Base-by-base conservation (phyloP, 73 alveolate genomes). In the Paramecium bursaria region DNA sequence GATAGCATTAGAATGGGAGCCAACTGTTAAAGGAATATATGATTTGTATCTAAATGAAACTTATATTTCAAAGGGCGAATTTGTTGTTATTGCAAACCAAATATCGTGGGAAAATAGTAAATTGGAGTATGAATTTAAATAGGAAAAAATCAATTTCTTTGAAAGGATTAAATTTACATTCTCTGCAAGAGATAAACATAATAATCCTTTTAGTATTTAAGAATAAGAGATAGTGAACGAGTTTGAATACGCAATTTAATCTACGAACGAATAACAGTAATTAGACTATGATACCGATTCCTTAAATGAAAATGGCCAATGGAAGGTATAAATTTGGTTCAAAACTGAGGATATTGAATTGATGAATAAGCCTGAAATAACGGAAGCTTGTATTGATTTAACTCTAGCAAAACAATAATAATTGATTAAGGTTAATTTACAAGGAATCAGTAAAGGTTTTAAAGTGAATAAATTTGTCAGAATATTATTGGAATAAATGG, bases 11-110 rank as follows among this genome's bases (percentile, higher is more conserved):
- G 48, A 27, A 25, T 79, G 89, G 89, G 39, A 35, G 17, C 89
- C 89, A 54, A 13, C 42, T 13, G 33, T 79, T 9, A 79, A 79
- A 39, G 89, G 89, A 10, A 48, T 73, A 5, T 79, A 79, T 79
- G 39, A 50, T 53, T 15, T 79, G 39, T 79, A 54, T 10, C 35
- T 79, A 0, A 73, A 79, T 55, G 73, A 73, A 11, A 48, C 54
- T n/a, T 19, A 46, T 13, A 21, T 79, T 22, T 53, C 74, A 17
- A 73, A 55, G 25, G 89, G 76, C 19, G 54, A 48, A 26, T 53
- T 54, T 33, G 67, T 61, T 14, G 44, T 79, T 4, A 30, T 79
- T 17, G 80, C 89, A 19, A 55, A 79, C 26, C 13, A 21, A 5
- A 67, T 73, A 39, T 14, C 11, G 29, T 22, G 14, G 10, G 27